Evolutionary conservation across 1,284 basidiomycete genomes (phyloP), one percentile per base, ranked within the genome.

Genomic region (Puccinia polysora): DNA sequence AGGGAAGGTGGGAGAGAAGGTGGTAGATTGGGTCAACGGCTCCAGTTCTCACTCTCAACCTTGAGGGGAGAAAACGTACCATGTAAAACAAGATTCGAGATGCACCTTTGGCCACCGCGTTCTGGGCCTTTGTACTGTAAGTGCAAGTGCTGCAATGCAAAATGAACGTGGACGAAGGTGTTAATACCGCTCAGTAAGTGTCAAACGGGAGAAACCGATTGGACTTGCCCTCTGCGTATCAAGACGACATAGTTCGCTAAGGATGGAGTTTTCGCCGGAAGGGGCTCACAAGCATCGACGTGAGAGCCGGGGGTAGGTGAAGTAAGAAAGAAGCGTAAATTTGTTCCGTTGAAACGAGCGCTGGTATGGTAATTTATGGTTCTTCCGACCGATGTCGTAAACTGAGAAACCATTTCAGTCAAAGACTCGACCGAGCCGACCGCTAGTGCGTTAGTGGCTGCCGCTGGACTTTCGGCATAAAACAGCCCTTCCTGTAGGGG

Each of bases 41-140:
- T 12, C 14, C 7, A 65, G 30, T 4, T 12, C 4, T 12, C 50
- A 28, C 28, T 50, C 20, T 50, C 15, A 45, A n/a, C n/a, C n/a
- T n/a, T n/a, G n/a, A n/a, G 15, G 12, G 23, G 30, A 23, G 14
- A 6, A 4, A 25, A 45, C 65, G 30, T 40, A 71, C 69, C 69
- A 71, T 71, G 14, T 71, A 71, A 34, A 71, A 63, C 45, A 71
- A 25, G 23, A 71, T 59, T 18, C 59, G 69, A 28, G 32, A 32
- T 50, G 69, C 69, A 18, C 69, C 69, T 53, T 71, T 71, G 23
- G 59, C 34, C 25, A 63, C 30, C 4, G 25, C 34, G 55, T 71
- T 49, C 5, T 30, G 38, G 34, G 49, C 50, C 49, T 71, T 71
- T 10, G 38, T 14, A 5, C 28, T 23, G 28, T 62, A 71, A 40